Percentiles rank a stretch among this genome's conserved stretches.
Conservation (phyloP, 2,329 filamentous ascomycete genomes). For the Fusarium verrucosum region DNA sequence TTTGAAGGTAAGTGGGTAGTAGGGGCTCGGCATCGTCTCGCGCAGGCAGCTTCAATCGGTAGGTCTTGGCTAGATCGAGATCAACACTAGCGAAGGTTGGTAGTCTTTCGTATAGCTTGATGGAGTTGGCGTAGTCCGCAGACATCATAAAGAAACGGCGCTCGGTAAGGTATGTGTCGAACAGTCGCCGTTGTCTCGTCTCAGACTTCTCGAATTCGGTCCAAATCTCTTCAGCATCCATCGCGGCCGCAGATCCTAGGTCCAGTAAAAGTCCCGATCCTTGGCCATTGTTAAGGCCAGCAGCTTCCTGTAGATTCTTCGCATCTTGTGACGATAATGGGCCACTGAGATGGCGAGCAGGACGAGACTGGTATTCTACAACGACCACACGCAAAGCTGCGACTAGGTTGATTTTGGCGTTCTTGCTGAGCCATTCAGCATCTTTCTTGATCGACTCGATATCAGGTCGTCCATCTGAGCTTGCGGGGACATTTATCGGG, state of each 20-base stretch:
- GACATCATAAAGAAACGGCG: conserved; percentile 73
- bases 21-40: conserved; percentile 56
- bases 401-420: conserved; percentile 80
- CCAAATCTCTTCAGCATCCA: conserved; percentile 65
- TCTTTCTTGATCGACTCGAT: conserved; percentile 85
- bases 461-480: conserved; percentile 72
- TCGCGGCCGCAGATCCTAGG: conserved; percentile 56
- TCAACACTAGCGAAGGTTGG: conserved; percentile 47
- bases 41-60: conserved; percentile 44
- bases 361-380: conserved; percentile 83
- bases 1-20: conserved; percentile 59
- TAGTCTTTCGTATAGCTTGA: conserved; percentile 55
- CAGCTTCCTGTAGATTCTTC: conserved; percentile 77
- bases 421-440: conserved; percentile 84
- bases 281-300: conserved; percentile 69
- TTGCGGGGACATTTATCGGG: conserved; percentile 82
- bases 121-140: conserved; percentile 63
- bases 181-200: conserved; percentile 71
- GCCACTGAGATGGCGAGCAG: conserved; percentile 75
- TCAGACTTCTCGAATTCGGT: conserved; percentile 69
- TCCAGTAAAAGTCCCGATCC: conserved; percentile 66
- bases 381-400: conserved; percentile 82
- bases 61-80: conserved; percentile 45
- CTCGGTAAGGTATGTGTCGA: conserved; percentile 77
- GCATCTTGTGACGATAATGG: conserved; percentile 81